Evolutionary conservation across 441 rosid species (phyloP), one percentile per base, ranked within the genome.

Genomic region (Theobroma grandiflorum): DNA sequence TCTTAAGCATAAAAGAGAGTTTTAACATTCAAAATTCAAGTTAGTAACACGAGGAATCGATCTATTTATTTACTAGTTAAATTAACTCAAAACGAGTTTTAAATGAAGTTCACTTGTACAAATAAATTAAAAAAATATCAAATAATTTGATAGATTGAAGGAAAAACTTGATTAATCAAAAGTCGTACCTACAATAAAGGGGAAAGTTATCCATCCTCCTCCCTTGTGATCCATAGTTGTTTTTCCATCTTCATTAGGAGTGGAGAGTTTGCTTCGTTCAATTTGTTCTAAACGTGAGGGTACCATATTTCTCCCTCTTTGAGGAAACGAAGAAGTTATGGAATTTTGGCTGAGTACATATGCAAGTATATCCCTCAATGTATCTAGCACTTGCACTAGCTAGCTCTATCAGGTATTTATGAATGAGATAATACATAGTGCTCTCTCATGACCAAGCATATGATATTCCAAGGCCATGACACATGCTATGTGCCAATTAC

Each of bases 171-270:
- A 14, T 15, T 20, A 59, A 66, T 7, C 2, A 57, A 52, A 50
- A 6, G 37, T 75, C 0, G 0, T 31, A 77, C 84, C 84, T 64
- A 65, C 55, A 43, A 81, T 38, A 77, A 81, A 81, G 9, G 84
- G 74, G 64, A 77, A 43, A 18, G 80, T 26, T 43, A 42, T 12
- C 81, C 84, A 72, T 40, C 81, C 74, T 16, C 77, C 69, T 50
- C 63, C 69, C 47, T 69, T 67, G 5, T 53, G 59, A 15, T 52
- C 59, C 53, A 14, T 49, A 3, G 2, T 49, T 12, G 53, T 14
- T 11, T 0, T 12, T 49, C 16, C 53, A 49, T 49, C 53, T 49
- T 49, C 53, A 49, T 11, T 49, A 45, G 31, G 31, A 26, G 31
- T 26, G 31, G 31, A 10, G 2, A 45, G 49, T 45, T 11, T 45